A percentile compares a stretch with the other conserved stretches of the same genome.
These are phyloP conservation scores for Lizonia empirigonia DNA, from an alignment of 2,329 filamentous ascomycete species.

Conservation along the genomic window DNA sequence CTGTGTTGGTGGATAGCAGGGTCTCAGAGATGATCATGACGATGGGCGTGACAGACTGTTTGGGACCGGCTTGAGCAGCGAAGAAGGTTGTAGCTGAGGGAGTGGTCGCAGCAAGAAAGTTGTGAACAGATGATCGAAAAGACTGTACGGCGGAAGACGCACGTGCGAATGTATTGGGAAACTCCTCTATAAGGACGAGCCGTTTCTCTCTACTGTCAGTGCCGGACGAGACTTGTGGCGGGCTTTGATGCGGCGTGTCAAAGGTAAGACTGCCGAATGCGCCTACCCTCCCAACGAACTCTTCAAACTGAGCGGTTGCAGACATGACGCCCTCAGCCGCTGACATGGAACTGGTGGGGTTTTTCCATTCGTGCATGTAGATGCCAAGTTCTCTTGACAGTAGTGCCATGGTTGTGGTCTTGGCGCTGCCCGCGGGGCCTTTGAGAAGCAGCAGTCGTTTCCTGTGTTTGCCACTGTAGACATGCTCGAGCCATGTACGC, in stretches of 20 bases:
- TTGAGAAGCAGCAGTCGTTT: conserved; percentile 84
- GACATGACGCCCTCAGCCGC: conserved; percentile 69
- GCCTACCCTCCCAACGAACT: conserved; percentile 83
- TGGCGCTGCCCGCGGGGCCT: conserved; percentile 88
- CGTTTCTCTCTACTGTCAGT: conserved; percentile 41
- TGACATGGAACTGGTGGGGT: conserved; percentile 69
- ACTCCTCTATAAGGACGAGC: conserved; percentile 57
- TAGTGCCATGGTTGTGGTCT: conserved; percentile 83
- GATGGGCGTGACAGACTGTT: conserved; percentile 61
- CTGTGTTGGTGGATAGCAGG: conserved; percentile 80
- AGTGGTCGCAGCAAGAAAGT: conserved; percentile 73
- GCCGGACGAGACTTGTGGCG: conserved; percentile 20
- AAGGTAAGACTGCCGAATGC: conserved; percentile 75
- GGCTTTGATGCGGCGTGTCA: conserved; percentile 28
- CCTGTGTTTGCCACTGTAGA: conserved; percentile 63
- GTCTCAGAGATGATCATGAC: conserved; percentile 94
- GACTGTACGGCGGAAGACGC: conserved; percentile 53
- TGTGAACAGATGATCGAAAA: conserved; percentile 74
- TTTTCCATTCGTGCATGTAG: conserved; percentile 88
- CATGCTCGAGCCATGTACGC: conserved; percentile 77
- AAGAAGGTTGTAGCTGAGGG: conserved; percentile 59
- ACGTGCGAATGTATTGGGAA: conserved; percentile 56
- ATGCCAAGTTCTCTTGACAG: conserved; percentile 78
- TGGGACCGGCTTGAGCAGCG: conserved; percentile 30
- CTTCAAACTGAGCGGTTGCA: conserved; percentile 81